Evolutionary conservation across 2,329 filamentous ascomycete genomes (phyloP).

Genomic region (Aspergillus udagawae): DNA sequence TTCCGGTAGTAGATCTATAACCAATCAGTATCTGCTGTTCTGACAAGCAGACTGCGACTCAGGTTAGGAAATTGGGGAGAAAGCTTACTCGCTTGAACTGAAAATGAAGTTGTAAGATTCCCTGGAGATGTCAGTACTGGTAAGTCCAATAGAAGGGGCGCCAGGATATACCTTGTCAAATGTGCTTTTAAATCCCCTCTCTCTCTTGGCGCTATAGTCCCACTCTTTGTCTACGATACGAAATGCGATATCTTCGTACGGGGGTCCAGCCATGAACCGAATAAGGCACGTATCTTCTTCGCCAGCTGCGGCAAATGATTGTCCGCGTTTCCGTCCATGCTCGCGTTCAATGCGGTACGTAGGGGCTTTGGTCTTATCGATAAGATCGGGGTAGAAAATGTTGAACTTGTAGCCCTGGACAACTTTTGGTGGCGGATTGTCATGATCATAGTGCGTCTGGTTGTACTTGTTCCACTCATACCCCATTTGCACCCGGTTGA

Average conservation of each 20-base stretch:
- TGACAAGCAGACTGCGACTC: constrained; percentile 3
- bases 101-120: constrained; percentile 93
- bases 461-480: constrained; percentile 99
- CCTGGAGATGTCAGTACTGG: constrained; percentile 49
- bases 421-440: constrained; percentile 95
- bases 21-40: constrained; percentile 3
- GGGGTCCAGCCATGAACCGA: constrained; percentile 88
- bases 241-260: constrained; percentile 96
- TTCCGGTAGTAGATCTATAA: constrained; percentile 47
- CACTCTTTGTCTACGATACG: constrained; percentile 97
- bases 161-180: constrained; percentile 80
- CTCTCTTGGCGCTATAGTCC: constrained; percentile 95
- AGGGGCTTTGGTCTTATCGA: constrained; percentile 90
- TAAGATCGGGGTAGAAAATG: constrained; percentile 96
- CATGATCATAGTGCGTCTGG: constrained; percentile 97
- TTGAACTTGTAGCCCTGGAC: constrained; percentile 99
- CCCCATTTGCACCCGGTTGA: constrained; percentile 97
- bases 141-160: background rate
- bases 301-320: constrained; percentile 88
- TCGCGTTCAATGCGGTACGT: constrained; percentile 96
- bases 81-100: constrained; percentile 88
- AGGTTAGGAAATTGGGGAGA: background rate
- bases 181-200: constrained; percentile 90
- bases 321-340: constrained; percentile 79
- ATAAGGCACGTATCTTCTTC: constrained; percentile 97